Conservation (phyloP, 2,329 filamentous ascomycete species). For the Epichloe sibirici region DNA sequence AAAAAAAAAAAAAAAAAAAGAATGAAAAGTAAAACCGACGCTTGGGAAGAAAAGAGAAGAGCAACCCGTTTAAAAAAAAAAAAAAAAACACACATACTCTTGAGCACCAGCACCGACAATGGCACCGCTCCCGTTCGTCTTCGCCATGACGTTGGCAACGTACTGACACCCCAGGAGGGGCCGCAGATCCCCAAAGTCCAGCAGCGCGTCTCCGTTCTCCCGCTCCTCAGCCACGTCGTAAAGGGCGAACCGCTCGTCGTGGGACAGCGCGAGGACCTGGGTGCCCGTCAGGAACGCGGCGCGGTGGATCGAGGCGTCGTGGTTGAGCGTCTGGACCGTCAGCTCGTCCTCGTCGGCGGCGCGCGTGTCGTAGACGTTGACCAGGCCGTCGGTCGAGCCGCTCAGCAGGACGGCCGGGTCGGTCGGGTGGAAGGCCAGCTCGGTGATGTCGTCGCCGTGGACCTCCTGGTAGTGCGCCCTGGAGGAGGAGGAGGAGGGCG, state of each 20-base stretch:
- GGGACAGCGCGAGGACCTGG: conserved; percentile 60
- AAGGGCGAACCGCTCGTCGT: conserved; percentile 66
- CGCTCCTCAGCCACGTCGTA: conserved; percentile 55
- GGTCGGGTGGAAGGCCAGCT: conserved; percentile 45
- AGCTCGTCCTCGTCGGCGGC: conserved; percentile 67
- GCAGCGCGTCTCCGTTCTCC: conserved; percentile 43
- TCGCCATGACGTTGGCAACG: conserved; percentile 52
- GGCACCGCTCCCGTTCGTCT: conserved; percentile 44
- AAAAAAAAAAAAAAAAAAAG: too few relatives aligned
- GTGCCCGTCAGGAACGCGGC: conserved; percentile 55
- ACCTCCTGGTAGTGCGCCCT: conserved; percentile 48
- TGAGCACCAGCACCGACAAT: conserved; percentile 55
- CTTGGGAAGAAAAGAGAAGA: not conserved
- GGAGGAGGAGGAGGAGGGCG: conserved; percentile 21
- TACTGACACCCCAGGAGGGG: conserved; percentile 59
- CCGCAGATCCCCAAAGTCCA: conserved; percentile 58
- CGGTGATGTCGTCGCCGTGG: conserved; percentile 56
- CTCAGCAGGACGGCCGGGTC: conserved; percentile 54
- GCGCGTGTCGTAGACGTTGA: conserved; percentile 63
- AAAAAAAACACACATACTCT: conserved; percentile 38
- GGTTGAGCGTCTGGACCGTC: conserved; percentile 66
- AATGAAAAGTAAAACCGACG: not conserved
- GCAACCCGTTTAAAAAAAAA: not conserved
- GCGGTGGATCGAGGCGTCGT: conserved; percentile 60
- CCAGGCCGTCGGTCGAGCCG: conserved; percentile 66